phyloP scores from a whole-genome alignment of 208 protist genomes.

The Crithidia acanthocephali region DNA sequence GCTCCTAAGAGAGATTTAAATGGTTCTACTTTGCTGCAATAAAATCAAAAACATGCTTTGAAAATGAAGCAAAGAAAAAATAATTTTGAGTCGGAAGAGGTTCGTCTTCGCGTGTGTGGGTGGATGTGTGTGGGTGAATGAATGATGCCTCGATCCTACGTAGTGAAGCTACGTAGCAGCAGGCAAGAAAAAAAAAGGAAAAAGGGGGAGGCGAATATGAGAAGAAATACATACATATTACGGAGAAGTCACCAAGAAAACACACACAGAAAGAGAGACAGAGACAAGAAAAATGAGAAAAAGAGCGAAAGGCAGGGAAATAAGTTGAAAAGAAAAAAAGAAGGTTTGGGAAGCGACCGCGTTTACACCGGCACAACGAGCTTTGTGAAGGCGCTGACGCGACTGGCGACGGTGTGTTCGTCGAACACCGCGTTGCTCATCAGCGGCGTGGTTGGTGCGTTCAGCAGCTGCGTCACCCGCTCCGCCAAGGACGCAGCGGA shows the following conservation, averaged over 20 bases:
- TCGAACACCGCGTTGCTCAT: not conserved
- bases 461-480: conserved; percentile 9
- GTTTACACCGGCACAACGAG: not conserved
- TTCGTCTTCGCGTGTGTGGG: too few species aligned
- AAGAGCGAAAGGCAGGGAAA: conserved; percentile 6
- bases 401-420: not conserved
- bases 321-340: not conserved
- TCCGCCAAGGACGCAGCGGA: conserved; percentile 5
- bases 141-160: too few species aligned
- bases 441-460: conserved; percentile 10
- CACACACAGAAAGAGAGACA: not conserved
- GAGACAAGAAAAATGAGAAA: not conserved
- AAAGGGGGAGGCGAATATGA: not conserved
- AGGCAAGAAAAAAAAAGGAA: too few species aligned
- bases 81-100: too few species aligned
- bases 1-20: too few species aligned
- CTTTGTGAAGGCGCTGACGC: conserved; percentile 1
- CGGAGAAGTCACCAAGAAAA: not conserved
- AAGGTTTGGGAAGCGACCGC: too few species aligned
- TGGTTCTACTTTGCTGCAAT: too few species aligned
- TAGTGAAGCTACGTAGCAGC: too few species aligned
- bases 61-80: too few species aligned
- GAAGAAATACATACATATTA: conserved; percentile 2
- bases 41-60: too few species aligned
- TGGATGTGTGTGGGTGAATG: too few species aligned